Evolutionary conservation across 2,329 filamentous ascomycete genomes (phyloP).

Genomic region (Alternaria panax): DNA sequence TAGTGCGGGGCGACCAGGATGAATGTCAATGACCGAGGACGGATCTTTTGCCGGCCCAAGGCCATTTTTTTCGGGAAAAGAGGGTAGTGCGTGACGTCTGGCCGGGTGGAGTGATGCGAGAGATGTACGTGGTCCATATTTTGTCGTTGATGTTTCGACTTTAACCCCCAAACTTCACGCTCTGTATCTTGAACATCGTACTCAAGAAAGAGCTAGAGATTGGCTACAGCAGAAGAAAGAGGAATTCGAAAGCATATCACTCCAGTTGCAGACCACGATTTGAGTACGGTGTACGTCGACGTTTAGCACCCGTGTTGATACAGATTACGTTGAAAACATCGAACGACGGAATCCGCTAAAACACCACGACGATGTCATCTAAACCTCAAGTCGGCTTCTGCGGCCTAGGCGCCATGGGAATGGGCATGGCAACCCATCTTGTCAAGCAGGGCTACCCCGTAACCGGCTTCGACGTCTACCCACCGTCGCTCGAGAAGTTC

Average conservation of each 20-base stretch:
- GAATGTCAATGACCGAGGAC: slow-evolving; percentile 20
- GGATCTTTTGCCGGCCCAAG: slow-evolving; percentile 27
- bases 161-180: not conserved
- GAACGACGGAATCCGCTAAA: not conserved
- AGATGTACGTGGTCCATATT: not conserved
- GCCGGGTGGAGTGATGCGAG: slow-evolving; percentile 5
- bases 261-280: not conserved
- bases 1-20: slow-evolving; percentile 32
- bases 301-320: not conserved
- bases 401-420: slow-evolving; percentile 82
- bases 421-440: slow-evolving; percentile 80
- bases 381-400: slow-evolving; percentile 69
- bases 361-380: slow-evolving; percentile 31
- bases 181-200: not conserved
- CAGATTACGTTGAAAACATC: not conserved
- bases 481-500: slow-evolving; percentile 71
- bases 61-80: not conserved
- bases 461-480: slow-evolving; percentile 75
- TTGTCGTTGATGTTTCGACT: not conserved
- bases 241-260: too few species aligned
- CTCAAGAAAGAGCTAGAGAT: not conserved
- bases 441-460: slow-evolving; percentile 71
- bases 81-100: slow-evolving; percentile 5
- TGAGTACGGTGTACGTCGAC: not conserved
- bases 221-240: not conserved